Evolutionary conservation across 176 grass and related monocot species (phyloP), one percentile per base, ranked within the genome.

Genomic region (Carex pumila): DNA sequence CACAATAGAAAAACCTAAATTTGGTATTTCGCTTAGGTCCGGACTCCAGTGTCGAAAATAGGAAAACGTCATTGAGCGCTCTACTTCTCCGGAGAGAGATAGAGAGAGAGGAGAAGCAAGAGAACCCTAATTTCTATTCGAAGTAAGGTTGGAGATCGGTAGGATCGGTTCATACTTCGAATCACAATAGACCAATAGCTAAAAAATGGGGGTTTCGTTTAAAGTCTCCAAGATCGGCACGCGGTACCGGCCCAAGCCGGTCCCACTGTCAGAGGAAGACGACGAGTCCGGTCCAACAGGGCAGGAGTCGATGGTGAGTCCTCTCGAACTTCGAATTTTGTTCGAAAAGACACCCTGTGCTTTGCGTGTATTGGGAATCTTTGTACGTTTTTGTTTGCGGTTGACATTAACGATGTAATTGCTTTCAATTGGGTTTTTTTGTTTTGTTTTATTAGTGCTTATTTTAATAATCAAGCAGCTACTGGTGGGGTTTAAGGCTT

Each of bases 201-300:
- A 77, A 80, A 80, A 58, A 39, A 97, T 97, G 94, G 94, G 89
- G 81, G 85, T 94, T 81, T 97, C 94, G 37, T 94, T 97, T 90
- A 92, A 91, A 85, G 22, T 97, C 2, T 90, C 88, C 6, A 97
- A 92, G 90, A 85, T 86, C 50, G 92, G 88, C 30, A 79, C 83
- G 41, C 80, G 86, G 13, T 91, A 84, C 71, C 30, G 54, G 37
- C 62, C 86, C 30, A 84, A 81, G 30, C 65, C 88, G 59, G 45
- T 49, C 41, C 7, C 34, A 18, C 10, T 71, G 73, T 10, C 39
- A 12, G 50, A n/a, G 62, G 80, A 62, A 21, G 45, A 39, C 39
- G 85, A 88, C 12, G 86, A 88, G 54, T 11, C 81, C 39, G 25
- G 11, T 36, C 25, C 57, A 18, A 58, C 3, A 1, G 81, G 79